Conservation (phyloP, 192 early-diverging fungal species). For the Backusella macrospora region DNA sequence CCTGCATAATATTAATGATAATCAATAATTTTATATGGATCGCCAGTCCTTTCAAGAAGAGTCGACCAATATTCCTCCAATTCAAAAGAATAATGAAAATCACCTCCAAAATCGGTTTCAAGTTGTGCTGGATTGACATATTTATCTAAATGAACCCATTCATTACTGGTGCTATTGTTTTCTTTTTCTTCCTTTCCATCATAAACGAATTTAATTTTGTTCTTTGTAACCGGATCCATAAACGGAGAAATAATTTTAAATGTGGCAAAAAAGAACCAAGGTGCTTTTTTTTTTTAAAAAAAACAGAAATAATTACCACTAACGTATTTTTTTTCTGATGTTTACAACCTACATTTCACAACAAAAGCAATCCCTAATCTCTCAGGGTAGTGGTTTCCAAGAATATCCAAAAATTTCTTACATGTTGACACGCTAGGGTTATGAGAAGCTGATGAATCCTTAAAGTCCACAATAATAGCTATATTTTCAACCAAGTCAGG, state of each 20-base stretch:
- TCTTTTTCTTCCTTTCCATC: constrained; percentile 34
- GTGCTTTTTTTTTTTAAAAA: constrained; percentile 60
- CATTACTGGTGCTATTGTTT: constrained; percentile 18
- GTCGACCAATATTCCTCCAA: constrained; percentile 71
- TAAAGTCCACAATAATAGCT: constrained; percentile 81
- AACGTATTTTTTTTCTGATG: neutral
- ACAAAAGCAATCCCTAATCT: constrained; percentile 70
- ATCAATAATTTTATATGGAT: constrained; percentile 23
- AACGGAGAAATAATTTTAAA: constrained; percentile 84
- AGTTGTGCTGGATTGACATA: constrained; percentile 57
- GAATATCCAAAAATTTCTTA: constrained; percentile 77
- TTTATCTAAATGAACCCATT: constrained; percentile 56
- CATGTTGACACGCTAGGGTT: constrained; percentile 71
- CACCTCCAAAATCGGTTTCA: constrained; percentile 73
- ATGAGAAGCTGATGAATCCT: constrained; percentile 63
- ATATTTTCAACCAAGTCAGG: constrained; percentile 78
- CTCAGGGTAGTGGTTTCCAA: constrained; percentile 92
- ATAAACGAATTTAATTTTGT: constrained; percentile 85
- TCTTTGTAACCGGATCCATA: constrained; percentile 86
- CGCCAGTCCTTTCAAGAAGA: constrained; percentile 31
- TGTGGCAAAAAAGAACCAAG: constrained; percentile 83
- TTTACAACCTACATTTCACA: constrained; percentile 56
- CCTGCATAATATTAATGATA: constrained; percentile 5
- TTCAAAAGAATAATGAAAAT: constrained; percentile 66
- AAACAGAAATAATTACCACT: neutral